Evolutionary conservation across 2,329 filamentous ascomycete species (phyloP), one percentile per base, ranked within the genome.

Genomic region (Ilyonectria mors-panacis): DNA sequence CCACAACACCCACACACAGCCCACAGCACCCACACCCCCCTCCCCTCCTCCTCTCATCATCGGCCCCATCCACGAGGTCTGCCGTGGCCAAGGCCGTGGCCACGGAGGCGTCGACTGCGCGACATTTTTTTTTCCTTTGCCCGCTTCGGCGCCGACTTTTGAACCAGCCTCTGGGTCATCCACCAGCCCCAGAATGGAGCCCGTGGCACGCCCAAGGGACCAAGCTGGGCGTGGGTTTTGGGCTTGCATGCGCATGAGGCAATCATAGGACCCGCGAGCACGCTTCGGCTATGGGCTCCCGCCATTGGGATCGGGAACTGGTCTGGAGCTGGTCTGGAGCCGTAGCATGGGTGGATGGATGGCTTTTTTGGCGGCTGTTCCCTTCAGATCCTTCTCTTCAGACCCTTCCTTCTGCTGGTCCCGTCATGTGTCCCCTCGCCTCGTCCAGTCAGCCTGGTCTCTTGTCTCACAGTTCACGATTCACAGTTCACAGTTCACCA

Each of bases 121-220:
- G 70, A 70, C 59, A 72, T 73, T 72, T 71, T 66, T 66, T 39
- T 57, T 59, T 56, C 53, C 44, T 57, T 48, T 58, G 35, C 42
- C 19, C 47, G 44, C 51, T 66, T 51, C 55, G 17, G 28, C 44
- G 21, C 28, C 33, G 47, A 26, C 61, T 66, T 66, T 59, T 68
- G 68, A 53, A 47, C 59, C 42, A 68, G 61, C 65, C 59, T 28
- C 51, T 59, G 62, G 42, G 13, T 51, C 55, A 47, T 47, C 19
- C 23, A 47, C 28, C 39, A 30, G 28, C 57, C 28, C 50, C 30
- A 35, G n/a, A 33, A 33, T 37, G 50, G 50, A 35, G 50, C n/a
- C n/a, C 19, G 30, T 19, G 50, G 30, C 17, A 30, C 12, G 23
- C n/a, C 33, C 50, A 35, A 33, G 50, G 50, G 30, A 19, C 44